Evolutionary conservation across 208 protist genomes (phyloP).

Genomic region (Lotmaria passim): DNA sequence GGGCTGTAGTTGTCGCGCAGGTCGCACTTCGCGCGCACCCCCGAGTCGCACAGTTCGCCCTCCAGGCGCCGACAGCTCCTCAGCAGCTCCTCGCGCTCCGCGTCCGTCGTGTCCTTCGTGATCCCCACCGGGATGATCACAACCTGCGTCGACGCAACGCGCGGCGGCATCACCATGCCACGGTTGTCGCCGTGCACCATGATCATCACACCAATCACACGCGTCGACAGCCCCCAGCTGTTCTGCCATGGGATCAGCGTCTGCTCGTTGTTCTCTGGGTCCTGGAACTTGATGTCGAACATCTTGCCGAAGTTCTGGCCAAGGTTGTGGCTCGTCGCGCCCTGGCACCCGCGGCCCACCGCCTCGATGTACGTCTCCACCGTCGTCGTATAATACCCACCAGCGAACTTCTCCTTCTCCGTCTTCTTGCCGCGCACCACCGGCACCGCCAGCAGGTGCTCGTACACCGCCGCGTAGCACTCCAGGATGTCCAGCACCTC

Average conservation of each 20-base stretch:
- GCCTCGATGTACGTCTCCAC: slow-evolving; percentile 98
- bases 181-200: slow-evolving; percentile 99
- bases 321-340: slow-evolving; percentile 95
- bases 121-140: slow-evolving; percentile 94
- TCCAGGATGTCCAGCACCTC: slow-evolving; percentile 97
- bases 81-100: slow-evolving; percentile 58
- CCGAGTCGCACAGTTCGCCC: slow-evolving; percentile 61
- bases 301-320: slow-evolving; percentile 99
- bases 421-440: slow-evolving; percentile 97
- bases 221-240: slow-evolving; percentile 99
- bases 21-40: slow-evolving; percentile 92
- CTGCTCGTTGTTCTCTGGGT: slow-evolving; percentile 84
- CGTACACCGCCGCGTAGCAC: slow-evolving; percentile 96
- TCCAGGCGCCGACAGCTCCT: slow-evolving; percentile 61
- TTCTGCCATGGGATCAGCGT: slow-evolving; percentile 97
- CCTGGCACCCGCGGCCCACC: slow-evolving; percentile 97
- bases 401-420: slow-evolving; percentile 99
- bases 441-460: slow-evolving; percentile 97
- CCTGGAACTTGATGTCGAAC: slow-evolving; percentile 97
- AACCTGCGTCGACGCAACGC: slow-evolving; percentile 96
- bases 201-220: slow-evolving; percentile 97
- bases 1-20: slow-evolving; percentile 95
- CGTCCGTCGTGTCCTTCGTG: slow-evolving; percentile 78
- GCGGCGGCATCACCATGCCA: slow-evolving; percentile 98
- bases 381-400: slow-evolving; percentile 98